Evolutionary conservation across 768 basidiomycete genomes (phyloP).

Genomic region (Lyophyllum decastes): DNA sequence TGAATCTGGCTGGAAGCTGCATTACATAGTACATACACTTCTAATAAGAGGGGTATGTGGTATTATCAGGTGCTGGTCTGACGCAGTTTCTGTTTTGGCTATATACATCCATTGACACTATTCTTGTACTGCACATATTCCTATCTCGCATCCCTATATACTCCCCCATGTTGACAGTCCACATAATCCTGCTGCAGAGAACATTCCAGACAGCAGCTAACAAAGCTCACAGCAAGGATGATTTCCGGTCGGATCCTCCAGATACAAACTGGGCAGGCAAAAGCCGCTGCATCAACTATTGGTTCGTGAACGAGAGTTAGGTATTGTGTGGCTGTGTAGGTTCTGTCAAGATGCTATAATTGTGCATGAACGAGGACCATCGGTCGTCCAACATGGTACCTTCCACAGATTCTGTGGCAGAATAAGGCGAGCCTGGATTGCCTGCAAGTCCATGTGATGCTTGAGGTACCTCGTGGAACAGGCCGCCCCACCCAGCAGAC

Average conservation of each 20-base stretch:
- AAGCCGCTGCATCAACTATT: neutral
- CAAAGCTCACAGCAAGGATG: neutral
- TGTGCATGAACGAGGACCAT: slow-evolving; percentile 41
- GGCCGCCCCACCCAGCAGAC: slow-evolving; percentile 36
- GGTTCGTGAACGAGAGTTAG: neutral
- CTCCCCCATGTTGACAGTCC: no score
- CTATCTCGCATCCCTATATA: no score
- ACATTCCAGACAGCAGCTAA: neutral
- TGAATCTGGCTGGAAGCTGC: no score
- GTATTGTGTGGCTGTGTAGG: slow-evolving; percentile 2
- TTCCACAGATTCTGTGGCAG: slow-evolving; percentile 12
- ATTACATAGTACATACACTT: no score
- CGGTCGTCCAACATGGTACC: slow-evolving; percentile 35
- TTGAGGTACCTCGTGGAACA: slow-evolving; percentile 37
- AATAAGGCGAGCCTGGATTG: slow-evolving; percentile 5
- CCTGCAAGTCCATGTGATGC: slow-evolving; percentile 17
- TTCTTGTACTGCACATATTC: no score
- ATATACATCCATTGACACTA: no score
- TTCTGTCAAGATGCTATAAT: slow-evolving; percentile 26
- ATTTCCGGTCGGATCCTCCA: no score
- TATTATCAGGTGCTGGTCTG: no score
- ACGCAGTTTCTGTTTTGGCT: no score
- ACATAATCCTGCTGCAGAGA: no score
- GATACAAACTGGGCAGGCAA: neutral
- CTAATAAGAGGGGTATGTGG: no score